These are phyloP conservation scores for Nicotiana tabacum DNA, from an alignment of 257 asterid species.

Conservation along the genomic window DNA sequence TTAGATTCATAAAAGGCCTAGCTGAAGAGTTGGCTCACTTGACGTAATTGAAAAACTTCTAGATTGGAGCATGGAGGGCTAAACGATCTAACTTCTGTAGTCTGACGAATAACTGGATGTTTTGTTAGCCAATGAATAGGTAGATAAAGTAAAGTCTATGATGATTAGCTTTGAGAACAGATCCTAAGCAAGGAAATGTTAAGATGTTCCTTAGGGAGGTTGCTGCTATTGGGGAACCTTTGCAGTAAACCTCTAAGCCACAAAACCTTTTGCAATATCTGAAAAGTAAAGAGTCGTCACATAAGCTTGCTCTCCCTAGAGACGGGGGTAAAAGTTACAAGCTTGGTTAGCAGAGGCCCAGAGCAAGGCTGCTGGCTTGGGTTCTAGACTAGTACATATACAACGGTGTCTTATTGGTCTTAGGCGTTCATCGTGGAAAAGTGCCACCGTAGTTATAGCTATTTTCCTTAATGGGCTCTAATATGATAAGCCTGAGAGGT, in stretches of 20 bases:
- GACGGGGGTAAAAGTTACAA: background rate
- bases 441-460: background rate
- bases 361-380: background rate
- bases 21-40: background rate
- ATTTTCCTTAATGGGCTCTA: background rate
- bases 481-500: background rate
- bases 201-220: background rate
- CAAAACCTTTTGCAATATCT: background rate
- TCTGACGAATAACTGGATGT: background rate
- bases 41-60: background rate
- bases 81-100: background rate
- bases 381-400: background rate
- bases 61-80: background rate
- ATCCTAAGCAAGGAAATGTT: background rate
- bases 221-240: background rate
- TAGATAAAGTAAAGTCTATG: background rate
- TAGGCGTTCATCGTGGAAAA: background rate
- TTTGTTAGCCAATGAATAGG: background rate
- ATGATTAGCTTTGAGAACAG: background rate
- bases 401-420: background rate
- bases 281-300: background rate
- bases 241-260: background rate
- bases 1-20: background rate
- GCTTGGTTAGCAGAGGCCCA: background rate
- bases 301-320: background rate